Evolutionary conservation across 129 eudicot genomes (phyloP).

Genomic region (Escallonia rubra): DNA sequence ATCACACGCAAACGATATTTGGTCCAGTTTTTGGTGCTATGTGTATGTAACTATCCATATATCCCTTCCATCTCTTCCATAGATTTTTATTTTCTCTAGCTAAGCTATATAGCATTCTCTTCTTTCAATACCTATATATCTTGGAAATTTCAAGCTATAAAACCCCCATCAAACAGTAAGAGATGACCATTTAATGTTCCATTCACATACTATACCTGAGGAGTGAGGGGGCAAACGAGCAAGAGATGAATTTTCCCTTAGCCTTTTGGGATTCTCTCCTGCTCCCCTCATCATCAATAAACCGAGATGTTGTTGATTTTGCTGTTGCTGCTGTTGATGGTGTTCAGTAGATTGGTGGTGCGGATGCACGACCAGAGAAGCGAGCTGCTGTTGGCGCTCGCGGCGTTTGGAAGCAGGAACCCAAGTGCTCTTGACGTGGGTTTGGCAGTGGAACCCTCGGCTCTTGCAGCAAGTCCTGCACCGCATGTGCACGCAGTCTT

Average conservation of each 20-base stretch:
- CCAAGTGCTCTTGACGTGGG: conserved; percentile 92
- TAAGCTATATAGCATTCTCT: no score
- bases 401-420: conserved; percentile 82
- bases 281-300: conserved; percentile 31
- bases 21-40: not conserved
- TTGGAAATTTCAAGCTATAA: no score
- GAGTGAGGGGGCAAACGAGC: conserved; percentile 3
- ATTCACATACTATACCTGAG: not conserved
- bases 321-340: conserved; percentile 22
- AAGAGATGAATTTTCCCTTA: conserved; percentile 31
- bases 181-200: no score
- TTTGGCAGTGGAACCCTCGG: conserved; percentile 72
- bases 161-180: no score
- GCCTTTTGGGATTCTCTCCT: conserved; percentile 31
- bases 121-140: no score
- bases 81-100: no score
- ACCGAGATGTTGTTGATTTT: conserved; percentile 21
- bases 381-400: conserved; percentile 57
- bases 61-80: no score
- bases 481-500: conserved; percentile 71
- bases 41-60: no score
- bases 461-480: conserved; percentile 88
- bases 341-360: no score
- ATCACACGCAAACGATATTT: not conserved
- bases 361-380: conserved; percentile 8